Base-by-base conservation (phyloP, 768 basidiomycete species). In the Pleurotus salmoneostramineus region DNA sequence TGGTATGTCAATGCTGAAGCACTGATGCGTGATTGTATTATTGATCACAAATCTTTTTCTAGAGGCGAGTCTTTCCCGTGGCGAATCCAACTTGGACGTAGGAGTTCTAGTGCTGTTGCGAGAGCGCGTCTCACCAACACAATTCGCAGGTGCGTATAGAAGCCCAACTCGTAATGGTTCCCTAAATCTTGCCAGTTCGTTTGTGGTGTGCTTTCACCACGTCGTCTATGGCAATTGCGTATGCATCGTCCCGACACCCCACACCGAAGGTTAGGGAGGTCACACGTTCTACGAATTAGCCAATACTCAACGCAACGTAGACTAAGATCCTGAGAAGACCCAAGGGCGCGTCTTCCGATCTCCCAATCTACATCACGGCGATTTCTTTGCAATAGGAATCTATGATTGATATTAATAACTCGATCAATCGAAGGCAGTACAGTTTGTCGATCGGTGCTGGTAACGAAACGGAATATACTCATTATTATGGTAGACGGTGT, bases 121-220 rank as follows among this genome's bases (percentile, higher is more conserved):
- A n/a, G 78, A 80, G 56, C 76, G 78, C 44, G 62, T 55, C 8
- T 63, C 8, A 65, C 62, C 37, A 56, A 48, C 32, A 58, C 54
- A 11, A 43, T 40, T 15, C 67, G 32, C 61, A 47, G 35, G 56
- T 50, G 12, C 37, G 45, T 44, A 56, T 8, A 57, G 51, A 42
- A 32, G 44, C n/a, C 33, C 47, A 33, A 47, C 50, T 42, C 3
- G n/a, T 11, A 47, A 31, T 36, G 15, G 49, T 46, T 50, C 2
- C 15, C 31, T 49, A 15, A 48, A 42, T 60, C 7, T 43, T 31
- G 4, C 35, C 46, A 89, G 90, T 80, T 33, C 83, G 88, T 35
- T 70, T 92, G 37, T 93, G 89, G 88, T 92, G 91, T 65, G 89
- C 84, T 42, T 93, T 93, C 71, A 93, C 91, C 5, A 87, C 91